Evolutionary conservation across 1,284 basidiomycete species (phyloP).

Genomic region (Apiotrichum sp.): DNA sequence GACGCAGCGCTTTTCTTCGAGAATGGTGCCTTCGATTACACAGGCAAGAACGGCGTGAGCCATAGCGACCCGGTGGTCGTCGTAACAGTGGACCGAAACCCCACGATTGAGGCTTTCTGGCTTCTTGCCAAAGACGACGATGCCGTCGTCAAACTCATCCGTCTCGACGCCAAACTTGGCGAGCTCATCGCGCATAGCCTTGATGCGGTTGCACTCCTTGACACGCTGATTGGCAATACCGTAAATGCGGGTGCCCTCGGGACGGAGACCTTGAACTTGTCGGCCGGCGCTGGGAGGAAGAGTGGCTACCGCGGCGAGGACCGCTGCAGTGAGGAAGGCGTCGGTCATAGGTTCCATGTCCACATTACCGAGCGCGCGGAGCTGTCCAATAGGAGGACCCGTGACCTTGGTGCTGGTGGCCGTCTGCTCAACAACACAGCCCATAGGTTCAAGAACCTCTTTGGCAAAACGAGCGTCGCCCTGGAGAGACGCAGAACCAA

Average conservation of each 20-base stretch:
- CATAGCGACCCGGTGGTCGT: constrained; percentile 99
- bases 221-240: constrained; percentile 98
- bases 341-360: constrained; percentile 99
- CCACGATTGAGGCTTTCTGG: constrained; percentile 59
- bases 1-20: constrained; percentile 96
- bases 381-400: constrained; percentile 73
- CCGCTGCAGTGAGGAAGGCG: constrained; percentile 92
- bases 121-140: constrained; percentile 78
- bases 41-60: constrained; percentile 86
- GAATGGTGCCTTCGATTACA: constrained; percentile 65
- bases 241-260: constrained; percentile 67
- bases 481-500: constrained; percentile 83
- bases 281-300: constrained; percentile 49
- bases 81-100: constrained; percentile 85
- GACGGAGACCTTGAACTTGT: constrained; percentile 37
- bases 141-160: constrained; percentile 85
- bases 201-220: constrained; percentile 96
- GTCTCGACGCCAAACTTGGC: constrained; percentile 94
- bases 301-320: constrained; percentile 78
- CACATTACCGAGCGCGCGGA: constrained; percentile 77
- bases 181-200: constrained; percentile 92
- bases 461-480: constrained; percentile 94
- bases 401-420: constrained; percentile 84
- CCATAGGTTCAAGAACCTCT: constrained; percentile 90
- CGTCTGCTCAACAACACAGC: constrained; percentile 84